Base-by-base conservation (phyloP, 1,284 basidiomycete genomes). In the Cystobasidium sp. region DNA sequence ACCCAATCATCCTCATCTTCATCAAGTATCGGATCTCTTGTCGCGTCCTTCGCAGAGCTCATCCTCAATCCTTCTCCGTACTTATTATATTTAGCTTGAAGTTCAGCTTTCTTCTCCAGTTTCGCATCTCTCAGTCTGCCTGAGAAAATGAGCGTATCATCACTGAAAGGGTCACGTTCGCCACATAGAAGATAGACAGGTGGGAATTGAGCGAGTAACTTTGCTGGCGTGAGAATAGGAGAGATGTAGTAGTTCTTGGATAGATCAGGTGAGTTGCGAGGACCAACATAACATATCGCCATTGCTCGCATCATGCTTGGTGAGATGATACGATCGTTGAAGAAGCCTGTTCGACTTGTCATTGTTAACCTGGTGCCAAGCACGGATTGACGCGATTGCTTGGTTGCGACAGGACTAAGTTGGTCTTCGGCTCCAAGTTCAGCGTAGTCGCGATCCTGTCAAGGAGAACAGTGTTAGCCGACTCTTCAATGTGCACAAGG, bases 91-190 rank as follows among this genome's bases (percentile, higher is more conserved):
- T 80, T 81, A 20, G 70, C 77, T 59, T 65, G 78, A 52, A 80
- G 77, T 77, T 81, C 83, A 14, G 79, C 84, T 80, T 89, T 90
- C 47, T 92, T 88, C 1, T 88, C 87, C 18, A 91, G 88, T 84
- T 97, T 97, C 12, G 96, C 95, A 81, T 97, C 93, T 24, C 95
- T 87, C 20, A 98, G 87, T 52, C 93, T 89, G 9, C 94, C 96
- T 0, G 94, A 93, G 81, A 97, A 93, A 78, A 98, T 91, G 76
- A 98, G 90, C 2, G 79, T 80, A 82, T 97, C 94, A 83, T 97
- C 94, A 39, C 97, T 93, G 79, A 98, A 93, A 0, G 95, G 95
- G 81, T 97, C 96, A 81, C 94, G 94, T 83, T 98, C 96, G 31
- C 83, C 83, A 74, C 83, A 84, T 7, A 82, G 89, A 75, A 97